Percentiles rank a stretch among this genome's conserved stretches.
Conservation (phyloP, 306 rosid species). For the Quercus alba region DNA sequence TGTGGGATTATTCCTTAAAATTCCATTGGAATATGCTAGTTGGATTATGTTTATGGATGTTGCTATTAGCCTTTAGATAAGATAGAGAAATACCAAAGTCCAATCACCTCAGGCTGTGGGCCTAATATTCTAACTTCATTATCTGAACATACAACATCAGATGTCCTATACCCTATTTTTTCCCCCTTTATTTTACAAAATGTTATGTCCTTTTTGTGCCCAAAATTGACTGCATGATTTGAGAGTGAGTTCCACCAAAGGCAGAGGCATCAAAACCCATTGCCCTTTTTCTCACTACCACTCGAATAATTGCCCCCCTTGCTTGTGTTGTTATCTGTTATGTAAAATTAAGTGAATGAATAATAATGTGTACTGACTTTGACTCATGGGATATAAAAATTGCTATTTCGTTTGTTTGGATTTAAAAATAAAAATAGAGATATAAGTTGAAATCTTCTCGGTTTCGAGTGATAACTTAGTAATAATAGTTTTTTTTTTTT, state of each 20-base stretch:
- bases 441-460: too few relatives aligned
- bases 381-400: background rate
- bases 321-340: too few relatives aligned
- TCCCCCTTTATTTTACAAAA: background rate
- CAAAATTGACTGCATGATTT: background rate
- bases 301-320: background rate
- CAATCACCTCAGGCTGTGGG: constrained; percentile 18
- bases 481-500: too few relatives aligned
- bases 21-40: constrained; percentile 25
- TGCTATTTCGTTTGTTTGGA: background rate
- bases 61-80: background rate
- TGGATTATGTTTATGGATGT: constrained; percentile 11
- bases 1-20: constrained; percentile 7
- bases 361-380: too few relatives aligned
- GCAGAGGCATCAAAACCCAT: background rate
- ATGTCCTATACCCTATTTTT: background rate
- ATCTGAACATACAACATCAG: constrained; percentile 4
- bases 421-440: background rate
- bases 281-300: background rate
- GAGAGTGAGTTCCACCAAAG: background rate
- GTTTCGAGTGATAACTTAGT: too few relatives aligned
- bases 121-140: constrained; percentile 8
- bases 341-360: too few relatives aligned
- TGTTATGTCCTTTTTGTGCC: background rate
- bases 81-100: constrained; percentile 6